Evolutionary conservation across 805 yeast species (phyloP).

Genomic region (Danielozyma ontarioensis): DNA sequence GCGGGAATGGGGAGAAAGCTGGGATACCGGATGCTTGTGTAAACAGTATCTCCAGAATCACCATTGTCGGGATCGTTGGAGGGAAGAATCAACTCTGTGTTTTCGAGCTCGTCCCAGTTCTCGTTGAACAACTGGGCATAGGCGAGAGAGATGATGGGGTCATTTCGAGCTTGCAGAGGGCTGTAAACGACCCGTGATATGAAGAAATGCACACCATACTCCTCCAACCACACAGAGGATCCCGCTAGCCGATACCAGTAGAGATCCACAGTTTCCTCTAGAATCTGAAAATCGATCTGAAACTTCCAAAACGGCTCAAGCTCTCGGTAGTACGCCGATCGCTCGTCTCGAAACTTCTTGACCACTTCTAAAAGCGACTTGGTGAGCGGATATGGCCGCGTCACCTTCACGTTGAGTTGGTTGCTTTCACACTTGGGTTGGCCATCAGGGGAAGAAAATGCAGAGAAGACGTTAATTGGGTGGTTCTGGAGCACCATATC

Average conservation of each 20-base stretch:
- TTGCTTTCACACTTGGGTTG: too few species aligned
- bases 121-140: constrained; percentile 10
- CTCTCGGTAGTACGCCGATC: not conserved
- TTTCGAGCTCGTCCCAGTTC: constrained; percentile 10
- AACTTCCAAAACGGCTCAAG: not conserved
- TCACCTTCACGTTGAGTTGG: not conserved
- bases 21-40: constrained; percentile 7
- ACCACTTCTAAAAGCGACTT: not conserved
- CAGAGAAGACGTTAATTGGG: too few species aligned
- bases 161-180: constrained; percentile 3
- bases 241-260: constrained; percentile 11
- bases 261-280: constrained; percentile 1
- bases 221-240: constrained; percentile 10
- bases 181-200: constrained; percentile 9
- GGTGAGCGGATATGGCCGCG: not conserved
- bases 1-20: constrained; percentile 8
- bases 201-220: constrained; percentile 11
- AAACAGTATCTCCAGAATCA: constrained; percentile 1
- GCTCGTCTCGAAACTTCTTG: not conserved
- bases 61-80: constrained; percentile 12
- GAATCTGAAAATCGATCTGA: not conserved
- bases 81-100: constrained; percentile 16
- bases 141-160: constrained; percentile 5
- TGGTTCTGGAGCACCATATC: too few species aligned
- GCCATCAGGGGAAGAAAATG: too few species aligned